Base-by-base conservation (phyloP, 73 alveolate genomes). In the Breviolum minutum region DNA sequence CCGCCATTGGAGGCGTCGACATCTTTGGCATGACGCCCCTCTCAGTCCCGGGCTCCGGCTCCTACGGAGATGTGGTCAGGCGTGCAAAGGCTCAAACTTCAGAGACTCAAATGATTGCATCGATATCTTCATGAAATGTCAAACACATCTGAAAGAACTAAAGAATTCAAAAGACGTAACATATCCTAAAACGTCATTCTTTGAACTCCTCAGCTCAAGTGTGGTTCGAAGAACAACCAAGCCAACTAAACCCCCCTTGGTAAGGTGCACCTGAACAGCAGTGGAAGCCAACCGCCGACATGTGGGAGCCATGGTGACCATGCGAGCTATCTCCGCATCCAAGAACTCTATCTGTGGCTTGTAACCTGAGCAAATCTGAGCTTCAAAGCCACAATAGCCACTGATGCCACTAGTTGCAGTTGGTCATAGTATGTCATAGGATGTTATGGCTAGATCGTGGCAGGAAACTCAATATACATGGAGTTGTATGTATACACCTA, bases 231-330 rank as follows among this genome's bases (percentile, higher is more conserved):
- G 54, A 3, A 40, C 54, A 40, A 40, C 54, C 54, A 40, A 40
- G 54, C 54, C 54, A 40, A 40, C 54, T 40, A 40, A 40, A 40
- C 54, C 54, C 54, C 54, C 77, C 77, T 68, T 83, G 76, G 92
- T 73, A 32, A 40, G 54, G 0, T 27, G 8, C 84, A n/a, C 96
- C 96, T 90, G 96, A 7, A 73, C 84, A 19, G 96, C 96, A 7
- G 70, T 90, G 63, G 87, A 63, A 29, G 87, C 96, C 87, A 90
- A 60, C 27, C 96, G 87, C 87, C 96, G 87, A 63, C 96, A 90
- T 73, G 84, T 71, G 88, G 96, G 96, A 40, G 96, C 96, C 96
- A 90, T 90, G 87, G 87, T 80, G 73, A 90, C 96, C 73, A 90
- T 74, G 61, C 96, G 96, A 27, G 96, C 81, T 19, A 90, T 80